Evolutionary conservation across 2,329 filamentous ascomycete species (phyloP), one percentile per base, ranked within the genome.

Genomic region (Microascus cirrosus): DNA sequence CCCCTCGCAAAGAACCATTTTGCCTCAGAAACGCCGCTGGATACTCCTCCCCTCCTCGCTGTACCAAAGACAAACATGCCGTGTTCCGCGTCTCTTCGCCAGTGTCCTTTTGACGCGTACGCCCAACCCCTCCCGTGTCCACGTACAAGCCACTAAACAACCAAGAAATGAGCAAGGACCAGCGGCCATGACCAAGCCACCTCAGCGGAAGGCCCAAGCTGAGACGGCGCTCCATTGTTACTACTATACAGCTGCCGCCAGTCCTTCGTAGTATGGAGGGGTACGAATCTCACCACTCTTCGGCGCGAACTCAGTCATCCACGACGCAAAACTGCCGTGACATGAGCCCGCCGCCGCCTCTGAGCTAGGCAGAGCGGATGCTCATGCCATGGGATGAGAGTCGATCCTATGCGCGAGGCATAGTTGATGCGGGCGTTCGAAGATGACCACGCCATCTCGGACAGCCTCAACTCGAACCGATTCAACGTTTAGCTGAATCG

Each of bases 401-500:
- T 42, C 12, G 36, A 12, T 3, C 36, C 36, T 42, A 11, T 18
- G 36, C n/a, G 13, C n/a, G 36, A 42, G 15, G n/a, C 36, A 42
- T 18, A 12, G 13, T 42, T 18, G 36, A 42, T 42, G 36, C n/a
- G 12, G 36, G 36, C 13, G 13, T 42, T 11, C 10, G 12, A 18
- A 18, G n/a, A 11, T 42, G 36, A 5, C 36, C 36, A 18, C 3
- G 36, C n/a, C n/a, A 15, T 15, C n/a, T 42, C n/a, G 12, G 13
- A 4, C 10, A 15, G 36, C n/a, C 36, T 42, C 39, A 45, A 2
- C 15, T n/a, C 45, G 5, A 22, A 20, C 45, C 45, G 5, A 20
- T 12, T 57, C 61, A 60, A 65, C 60, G 65, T 63, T 70, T 81
- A 84, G 69, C 78, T 82, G 69, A 79, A 83, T 60, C 81, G 80